Percentiles rank a stretch among this genome's conserved stretches.
phyloP scores from a whole-genome alignment of 257 asterid genomes.

The Przewalskia tangutica region DNA sequence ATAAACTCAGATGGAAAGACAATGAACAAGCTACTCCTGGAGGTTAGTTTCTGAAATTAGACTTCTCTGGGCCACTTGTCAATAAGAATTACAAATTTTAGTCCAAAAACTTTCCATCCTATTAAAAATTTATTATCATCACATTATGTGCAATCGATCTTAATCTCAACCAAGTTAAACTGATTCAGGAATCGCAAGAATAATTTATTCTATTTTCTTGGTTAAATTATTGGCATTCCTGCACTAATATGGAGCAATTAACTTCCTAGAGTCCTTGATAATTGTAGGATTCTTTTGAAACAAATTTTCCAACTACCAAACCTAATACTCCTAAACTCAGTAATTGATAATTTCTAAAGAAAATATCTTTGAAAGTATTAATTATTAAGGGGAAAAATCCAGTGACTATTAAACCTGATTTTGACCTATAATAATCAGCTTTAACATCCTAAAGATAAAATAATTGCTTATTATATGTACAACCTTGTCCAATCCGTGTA shows the following conservation, averaged over 20 bases:
- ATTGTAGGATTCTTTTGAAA: background rate
- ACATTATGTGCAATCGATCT: background rate
- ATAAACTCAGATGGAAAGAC: conserved; percentile 80
- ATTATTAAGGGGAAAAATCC: too few relatives aligned
- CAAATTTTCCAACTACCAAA: background rate
- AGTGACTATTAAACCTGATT: too few relatives aligned
- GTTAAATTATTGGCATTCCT: background rate
- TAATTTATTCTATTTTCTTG: background rate
- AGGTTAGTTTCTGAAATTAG: conserved; percentile 41
- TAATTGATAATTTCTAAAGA: too few relatives aligned
- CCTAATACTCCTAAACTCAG: background rate
- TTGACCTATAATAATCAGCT: too few relatives aligned
- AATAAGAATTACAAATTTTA: background rate
- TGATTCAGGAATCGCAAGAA: background rate
- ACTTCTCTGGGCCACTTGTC: background rate
- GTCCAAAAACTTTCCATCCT: background rate
- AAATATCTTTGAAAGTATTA: too few relatives aligned
- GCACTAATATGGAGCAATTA: background rate
- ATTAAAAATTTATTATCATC: background rate
- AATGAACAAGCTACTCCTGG: conserved; percentile 76
- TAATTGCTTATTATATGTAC: too few relatives aligned
- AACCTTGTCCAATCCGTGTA: too few relatives aligned
- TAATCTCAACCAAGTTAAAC: background rate
- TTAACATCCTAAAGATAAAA: too few relatives aligned
- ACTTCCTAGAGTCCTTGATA: background rate